phyloP scores from a whole-genome alignment of 2,329 filamentous ascomycete genomes.

The Phyllosticta citriasiana region DNA sequence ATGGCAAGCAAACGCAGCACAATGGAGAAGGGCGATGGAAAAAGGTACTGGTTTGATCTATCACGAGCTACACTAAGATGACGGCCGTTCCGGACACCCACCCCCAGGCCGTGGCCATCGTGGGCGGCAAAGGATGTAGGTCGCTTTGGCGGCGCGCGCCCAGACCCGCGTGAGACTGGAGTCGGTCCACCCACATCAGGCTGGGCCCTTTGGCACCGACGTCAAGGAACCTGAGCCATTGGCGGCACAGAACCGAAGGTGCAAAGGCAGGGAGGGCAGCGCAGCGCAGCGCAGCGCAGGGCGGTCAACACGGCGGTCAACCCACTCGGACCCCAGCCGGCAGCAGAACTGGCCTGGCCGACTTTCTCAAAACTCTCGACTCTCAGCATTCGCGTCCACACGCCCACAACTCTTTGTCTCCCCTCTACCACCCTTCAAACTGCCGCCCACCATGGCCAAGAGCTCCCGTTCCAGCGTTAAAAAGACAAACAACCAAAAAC shows the following conservation, averaged over 20 bases:
- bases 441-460: conserved; percentile 61
- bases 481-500: conserved; percentile 73
- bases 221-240: too few relatives aligned
- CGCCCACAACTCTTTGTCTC: conserved; percentile 4
- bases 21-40: neutral
- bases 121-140: neutral
- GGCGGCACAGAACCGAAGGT: too few relatives aligned
- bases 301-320: too few relatives aligned
- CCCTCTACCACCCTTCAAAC: conserved; percentile 9
- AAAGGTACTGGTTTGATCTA: neutral
- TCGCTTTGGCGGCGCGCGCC: neutral
- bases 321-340: too few relatives aligned
- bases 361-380: neutral
- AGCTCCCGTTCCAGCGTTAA: conserved; percentile 66
- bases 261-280: too few relatives aligned
- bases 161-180: neutral
- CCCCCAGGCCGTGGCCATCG: neutral
- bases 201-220: too few relatives aligned
- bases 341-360: neutral
- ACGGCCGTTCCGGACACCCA: neutral
- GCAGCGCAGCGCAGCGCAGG: too few relatives aligned
- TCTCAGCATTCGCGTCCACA: too few relatives aligned
- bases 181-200: neutral
- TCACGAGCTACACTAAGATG: neutral
- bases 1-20: neutral